Percentiles rank a stretch among this genome's conserved stretches.
Evolutionary conservation across 1,284 basidiomycete species (phyloP).

Genomic region (Ceratobasidium sp.): DNA sequence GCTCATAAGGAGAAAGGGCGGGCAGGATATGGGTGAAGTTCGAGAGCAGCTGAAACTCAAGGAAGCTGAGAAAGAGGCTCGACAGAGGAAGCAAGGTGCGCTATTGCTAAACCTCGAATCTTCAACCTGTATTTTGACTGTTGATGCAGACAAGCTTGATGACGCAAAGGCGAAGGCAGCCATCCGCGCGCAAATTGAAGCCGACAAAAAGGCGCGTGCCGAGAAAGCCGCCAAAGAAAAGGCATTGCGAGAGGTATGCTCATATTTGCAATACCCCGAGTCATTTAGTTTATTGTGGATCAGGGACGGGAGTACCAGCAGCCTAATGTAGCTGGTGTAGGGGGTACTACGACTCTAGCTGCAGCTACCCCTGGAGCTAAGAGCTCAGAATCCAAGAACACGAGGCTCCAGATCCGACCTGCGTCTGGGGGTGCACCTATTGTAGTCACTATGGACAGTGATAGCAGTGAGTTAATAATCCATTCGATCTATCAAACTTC

Average conservation of each 20-base stretch:
- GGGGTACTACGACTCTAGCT: constrained; percentile 49
- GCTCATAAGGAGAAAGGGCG: constrained; percentile 79
- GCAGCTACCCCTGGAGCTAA: constrained; percentile 57
- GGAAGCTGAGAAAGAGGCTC: constrained; percentile 80
- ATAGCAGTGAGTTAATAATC: constrained; percentile 69
- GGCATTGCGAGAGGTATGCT: constrained; percentile 77
- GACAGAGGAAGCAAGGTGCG: constrained; percentile 81
- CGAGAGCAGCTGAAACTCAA: constrained; percentile 82
- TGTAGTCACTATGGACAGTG: constrained; percentile 79
- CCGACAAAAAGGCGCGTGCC: constrained; percentile 87
- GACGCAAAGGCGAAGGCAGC: constrained; percentile 84
- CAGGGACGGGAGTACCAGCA: constrained; percentile 45
- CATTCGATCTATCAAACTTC: not conserved
- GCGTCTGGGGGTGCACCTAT: constrained; percentile 80
- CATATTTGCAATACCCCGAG: constrained; percentile 45
- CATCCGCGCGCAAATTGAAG: constrained; percentile 91
- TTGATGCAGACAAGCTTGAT: constrained; percentile 75
- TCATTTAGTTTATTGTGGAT: constrained; percentile 48
- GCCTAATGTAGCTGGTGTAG: constrained; percentile 50
- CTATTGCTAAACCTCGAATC: not conserved
- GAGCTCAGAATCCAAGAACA: constrained; percentile 80
- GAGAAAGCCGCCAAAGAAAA: constrained; percentile 89
- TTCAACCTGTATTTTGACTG: constrained; percentile 11
- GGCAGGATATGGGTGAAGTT: constrained; percentile 77
- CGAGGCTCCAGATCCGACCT: constrained; percentile 81